Percentiles rank a stretch among this genome's conserved stretches.
These are phyloP conservation scores for Fusarium sp. DNA, from an alignment of 2,329 filamentous ascomycete species.

Conservation along the genomic window DNA sequence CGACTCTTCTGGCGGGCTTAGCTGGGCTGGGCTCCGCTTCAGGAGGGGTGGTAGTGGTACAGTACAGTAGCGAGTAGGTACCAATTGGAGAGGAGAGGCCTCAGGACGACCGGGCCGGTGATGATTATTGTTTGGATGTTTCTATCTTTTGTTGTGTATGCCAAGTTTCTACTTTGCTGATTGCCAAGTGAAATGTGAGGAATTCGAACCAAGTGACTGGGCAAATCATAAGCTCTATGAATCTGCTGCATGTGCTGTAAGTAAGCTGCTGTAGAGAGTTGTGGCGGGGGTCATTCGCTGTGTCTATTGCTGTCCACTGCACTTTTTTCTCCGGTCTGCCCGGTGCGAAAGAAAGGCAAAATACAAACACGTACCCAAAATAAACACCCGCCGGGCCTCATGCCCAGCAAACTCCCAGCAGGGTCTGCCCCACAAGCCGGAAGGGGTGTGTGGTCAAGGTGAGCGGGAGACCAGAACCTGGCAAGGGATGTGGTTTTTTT, in stretches of 20 bases:
- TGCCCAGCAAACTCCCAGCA: constrained; percentile 30
- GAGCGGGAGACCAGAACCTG: constrained; percentile 34
- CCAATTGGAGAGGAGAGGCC: constrained; percentile 14
- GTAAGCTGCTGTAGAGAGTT: constrained; percentile 12
- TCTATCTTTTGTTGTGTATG: constrained; percentile 10
- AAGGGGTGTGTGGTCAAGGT: constrained; percentile 40
- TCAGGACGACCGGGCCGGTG: constrained; percentile 44
- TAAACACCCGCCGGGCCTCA: constrained; percentile 28
- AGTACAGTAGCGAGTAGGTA: constrained; percentile 2
- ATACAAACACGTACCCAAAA: constrained; percentile 1
- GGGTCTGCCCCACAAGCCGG: constrained; percentile 32
- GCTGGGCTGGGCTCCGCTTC: constrained; percentile 31
- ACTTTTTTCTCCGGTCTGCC: constrained; percentile 9
- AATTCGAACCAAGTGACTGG: not conserved
- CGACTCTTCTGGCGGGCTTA: constrained; percentile 46
- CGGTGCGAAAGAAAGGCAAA: constrained; percentile 12
- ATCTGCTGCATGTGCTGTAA: constrained; percentile 8
- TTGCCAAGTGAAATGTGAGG: constrained; percentile 7
- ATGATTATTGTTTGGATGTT: not conserved
- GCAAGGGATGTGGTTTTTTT: constrained; percentile 36
- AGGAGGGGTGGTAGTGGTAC: constrained; percentile 37
- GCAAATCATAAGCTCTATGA: constrained; percentile 4
- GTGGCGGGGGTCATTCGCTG: constrained; percentile 16
- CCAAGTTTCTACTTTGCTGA: constrained; percentile 1
- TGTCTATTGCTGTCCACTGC: not conserved